Conservation (phyloP, 495 filamentous ascomycete genomes). For the Penicillium cosmopolitanum region DNA sequence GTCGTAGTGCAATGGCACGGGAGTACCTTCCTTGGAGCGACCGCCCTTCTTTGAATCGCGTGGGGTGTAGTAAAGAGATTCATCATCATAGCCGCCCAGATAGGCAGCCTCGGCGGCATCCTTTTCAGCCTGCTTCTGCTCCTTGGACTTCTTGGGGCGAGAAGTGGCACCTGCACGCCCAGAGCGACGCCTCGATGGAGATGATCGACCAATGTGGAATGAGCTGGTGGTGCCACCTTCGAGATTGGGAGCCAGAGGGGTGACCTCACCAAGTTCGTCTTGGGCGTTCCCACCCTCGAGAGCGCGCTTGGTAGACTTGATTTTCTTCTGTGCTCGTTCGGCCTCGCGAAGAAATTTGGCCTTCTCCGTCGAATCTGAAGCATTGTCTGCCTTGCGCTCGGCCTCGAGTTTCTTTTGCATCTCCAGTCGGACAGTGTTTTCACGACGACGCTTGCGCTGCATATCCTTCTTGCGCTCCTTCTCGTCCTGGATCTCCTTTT, state of each 20-base stretch:
- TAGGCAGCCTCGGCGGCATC: slow-evolving; percentile 89
- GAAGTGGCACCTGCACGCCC: slow-evolving; percentile 63
- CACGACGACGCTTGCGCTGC: slow-evolving; percentile 94
- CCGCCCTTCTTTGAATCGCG: slow-evolving; percentile 65
- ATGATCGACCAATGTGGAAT: slow-evolving; percentile 70
- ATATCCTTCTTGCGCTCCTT: slow-evolving; percentile 99
- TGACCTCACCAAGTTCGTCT: slow-evolving; percentile 76
- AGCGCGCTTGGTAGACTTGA: slow-evolving; percentile 77
- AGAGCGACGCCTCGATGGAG: slow-evolving; percentile 66
- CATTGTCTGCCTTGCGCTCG: slow-evolving; percentile 70
- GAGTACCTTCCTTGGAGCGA: slow-evolving; percentile 65
- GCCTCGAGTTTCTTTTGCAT: slow-evolving; percentile 85
- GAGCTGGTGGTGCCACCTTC: slow-evolving; percentile 87
- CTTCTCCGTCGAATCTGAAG: slow-evolving; percentile 77
- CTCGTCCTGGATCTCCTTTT: slow-evolving; percentile 87
- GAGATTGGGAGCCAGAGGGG: slow-evolving; percentile 76
- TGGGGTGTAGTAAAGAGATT: slow-evolving; percentile 64
- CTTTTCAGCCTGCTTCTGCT: slow-evolving; percentile 95
- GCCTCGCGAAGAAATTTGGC: slow-evolving; percentile 78
- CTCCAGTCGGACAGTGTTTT: slow-evolving; percentile 88
- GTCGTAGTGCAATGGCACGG: slow-evolving; percentile 61
- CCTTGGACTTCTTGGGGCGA: slow-evolving; percentile 85
- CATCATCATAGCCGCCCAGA: slow-evolving; percentile 81
- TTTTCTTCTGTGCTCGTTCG: slow-evolving; percentile 84
- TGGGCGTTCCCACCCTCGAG: slow-evolving; percentile 82